These are phyloP conservation scores for Colletotrichum simmondsii DNA, from an alignment of 2,329 filamentous ascomycete genomes.

Conservation along the genomic window DNA sequence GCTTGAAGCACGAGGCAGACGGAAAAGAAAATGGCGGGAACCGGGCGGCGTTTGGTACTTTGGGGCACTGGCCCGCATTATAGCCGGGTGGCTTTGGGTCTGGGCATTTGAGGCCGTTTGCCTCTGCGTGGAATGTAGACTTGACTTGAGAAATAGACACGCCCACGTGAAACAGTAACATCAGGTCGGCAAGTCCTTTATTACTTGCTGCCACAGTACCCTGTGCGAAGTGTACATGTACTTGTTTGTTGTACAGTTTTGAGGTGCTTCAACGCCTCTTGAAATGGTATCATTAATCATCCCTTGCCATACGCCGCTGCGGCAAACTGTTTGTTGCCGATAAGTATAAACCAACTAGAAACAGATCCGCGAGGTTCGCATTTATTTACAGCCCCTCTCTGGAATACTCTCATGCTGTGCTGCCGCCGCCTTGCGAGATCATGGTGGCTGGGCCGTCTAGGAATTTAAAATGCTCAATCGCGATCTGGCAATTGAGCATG, in stretches of 20 bases:
- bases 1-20: constrained; percentile 28
- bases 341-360: not conserved
- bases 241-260: not conserved
- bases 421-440: constrained; percentile 30
- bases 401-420: not conserved
- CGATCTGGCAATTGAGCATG: constrained; percentile 89
- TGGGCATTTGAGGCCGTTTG: constrained; percentile 12
- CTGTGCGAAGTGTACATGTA: not conserved
- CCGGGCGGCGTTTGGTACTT: constrained; percentile 32
- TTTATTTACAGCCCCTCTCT: not conserved
- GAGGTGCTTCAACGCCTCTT: constrained; percentile 11
- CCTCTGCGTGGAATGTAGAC: constrained; percentile 33
- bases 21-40: constrained; percentile 6
- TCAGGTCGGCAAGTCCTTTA: not conserved
- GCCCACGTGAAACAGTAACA: not conserved
- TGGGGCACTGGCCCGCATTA: not conserved
- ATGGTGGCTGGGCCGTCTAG: constrained; percentile 61
- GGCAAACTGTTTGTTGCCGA: not conserved
- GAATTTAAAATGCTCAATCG: constrained; percentile 82
- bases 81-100: not conserved
- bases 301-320: constrained; percentile 26
- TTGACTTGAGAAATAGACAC: constrained; percentile 28
- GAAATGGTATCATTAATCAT: constrained; percentile 36
- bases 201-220: not conserved
- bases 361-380: not conserved